Conservation (phyloP, 306 rosid genomes). For the peach (Prunus persica) region DNA sequence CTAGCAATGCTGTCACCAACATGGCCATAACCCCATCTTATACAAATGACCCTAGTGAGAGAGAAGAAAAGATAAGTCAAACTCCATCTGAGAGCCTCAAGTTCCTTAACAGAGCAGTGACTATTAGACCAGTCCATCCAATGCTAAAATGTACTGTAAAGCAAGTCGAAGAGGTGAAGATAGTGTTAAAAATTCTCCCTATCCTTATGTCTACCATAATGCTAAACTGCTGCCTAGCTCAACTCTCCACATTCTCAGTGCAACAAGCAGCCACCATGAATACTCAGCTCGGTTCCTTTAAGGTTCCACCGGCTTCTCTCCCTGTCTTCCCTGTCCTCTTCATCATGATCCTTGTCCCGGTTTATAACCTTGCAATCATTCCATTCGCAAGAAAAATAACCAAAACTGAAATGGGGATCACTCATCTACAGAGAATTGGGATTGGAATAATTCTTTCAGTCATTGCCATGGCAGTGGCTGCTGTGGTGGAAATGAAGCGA, state of each 20-base stretch:
- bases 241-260: slow-evolving; percentile 77
- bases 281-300: slow-evolving; percentile 57
- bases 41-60: slow-evolving; percentile 17
- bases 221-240: slow-evolving; percentile 82
- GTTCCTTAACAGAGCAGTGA: slow-evolving; percentile 51
- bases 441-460: slow-evolving; percentile 58
- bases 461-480: slow-evolving; percentile 80
- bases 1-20: slow-evolving; percentile 42
- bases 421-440: slow-evolving; percentile 65
- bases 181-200: slow-evolving; percentile 55
- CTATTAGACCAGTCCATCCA: slow-evolving; percentile 39
- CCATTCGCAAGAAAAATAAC: slow-evolving; percentile 59
- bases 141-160: slow-evolving; percentile 44
- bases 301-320: slow-evolving; percentile 82
- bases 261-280: slow-evolving; percentile 85
- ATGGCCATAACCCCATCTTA: slow-evolving; percentile 34
- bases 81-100: slow-evolving; percentile 43
- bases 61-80: slow-evolving; percentile 27
- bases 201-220: slow-evolving; percentile 68
- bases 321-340: slow-evolving; percentile 69
- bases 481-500: slow-evolving; percentile 69
- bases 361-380: slow-evolving; percentile 51
- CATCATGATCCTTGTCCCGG: slow-evolving; percentile 68
- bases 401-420: slow-evolving; percentile 62
- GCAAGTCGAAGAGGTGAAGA: slow-evolving; percentile 71